phyloP scores from a whole-genome alignment of 441 rosid genomes.

The Gossypium laxum region DNA sequence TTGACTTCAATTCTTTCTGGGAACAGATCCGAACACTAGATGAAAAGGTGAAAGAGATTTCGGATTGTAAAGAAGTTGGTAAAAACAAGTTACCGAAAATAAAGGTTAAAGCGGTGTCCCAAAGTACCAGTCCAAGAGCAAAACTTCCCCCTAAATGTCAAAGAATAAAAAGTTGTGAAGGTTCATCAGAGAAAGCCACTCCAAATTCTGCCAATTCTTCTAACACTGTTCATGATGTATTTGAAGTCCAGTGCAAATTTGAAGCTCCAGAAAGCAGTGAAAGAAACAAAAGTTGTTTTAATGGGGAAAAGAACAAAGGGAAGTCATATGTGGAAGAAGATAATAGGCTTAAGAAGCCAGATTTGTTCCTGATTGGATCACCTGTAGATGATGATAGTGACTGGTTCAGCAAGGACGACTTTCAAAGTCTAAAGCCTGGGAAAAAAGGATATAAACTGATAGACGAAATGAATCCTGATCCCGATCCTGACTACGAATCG shows the following conservation, averaged over 20 bases:
- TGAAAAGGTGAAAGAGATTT: slow-evolving; percentile 30
- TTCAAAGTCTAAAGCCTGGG: slow-evolving; percentile 1
- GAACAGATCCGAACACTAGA: slow-evolving; percentile 41
- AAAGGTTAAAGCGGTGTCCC: slow-evolving; percentile 18
- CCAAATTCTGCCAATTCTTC: slow-evolving; percentile 21
- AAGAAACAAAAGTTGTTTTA: slow-evolving; percentile 16
- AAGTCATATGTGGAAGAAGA: slow-evolving; percentile 21
- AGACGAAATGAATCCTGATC: slow-evolving; percentile 9
- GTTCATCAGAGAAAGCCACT: slow-evolving; percentile 11
- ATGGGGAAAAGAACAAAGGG: slow-evolving; percentile 7
- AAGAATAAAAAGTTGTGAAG: slow-evolving; percentile 25
- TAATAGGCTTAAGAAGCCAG: slow-evolving; percentile 32
- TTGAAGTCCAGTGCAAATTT: slow-evolving; percentile 37
- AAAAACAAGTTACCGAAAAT: slow-evolving; percentile 21
- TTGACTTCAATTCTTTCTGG: slow-evolving; percentile 30
- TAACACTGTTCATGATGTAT: slow-evolving; percentile 42
- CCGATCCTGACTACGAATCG: not conserved
- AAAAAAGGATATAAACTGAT: not conserved
- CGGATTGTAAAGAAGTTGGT: slow-evolving; percentile 30
- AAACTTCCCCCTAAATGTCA: slow-evolving; percentile 22
- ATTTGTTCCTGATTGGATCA: slow-evolving; percentile 12
- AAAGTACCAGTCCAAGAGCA: slow-evolving; percentile 26
- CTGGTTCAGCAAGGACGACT: slow-evolving; percentile 20
- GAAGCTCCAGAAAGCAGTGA: slow-evolving; percentile 32
- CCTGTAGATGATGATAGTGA: slow-evolving; percentile 14